Evolutionary conservation across 2,329 filamentous ascomycete genomes (phyloP).

Genomic region (Paecilomyces niveus): DNA sequence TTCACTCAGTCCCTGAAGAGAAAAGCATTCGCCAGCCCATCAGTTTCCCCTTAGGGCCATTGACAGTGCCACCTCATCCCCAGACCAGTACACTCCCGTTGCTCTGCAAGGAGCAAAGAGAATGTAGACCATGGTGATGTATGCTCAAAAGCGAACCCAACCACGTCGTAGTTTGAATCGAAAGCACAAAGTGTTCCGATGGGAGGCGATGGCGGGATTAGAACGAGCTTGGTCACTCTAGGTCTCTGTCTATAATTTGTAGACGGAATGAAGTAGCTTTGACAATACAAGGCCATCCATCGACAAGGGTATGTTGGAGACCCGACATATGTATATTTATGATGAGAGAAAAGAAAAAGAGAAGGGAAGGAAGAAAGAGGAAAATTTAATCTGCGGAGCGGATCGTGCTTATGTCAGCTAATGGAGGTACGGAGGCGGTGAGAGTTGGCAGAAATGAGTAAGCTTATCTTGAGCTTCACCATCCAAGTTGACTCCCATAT

Average conservation of each 20-base stretch:
- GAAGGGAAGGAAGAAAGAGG: background rate
- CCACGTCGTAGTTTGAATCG: slow-evolving; percentile 19
- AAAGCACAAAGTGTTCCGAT: slow-evolving; percentile 10
- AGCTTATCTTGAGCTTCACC: background rate
- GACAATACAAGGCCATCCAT: slow-evolving; percentile 17
- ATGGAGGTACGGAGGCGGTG: background rate
- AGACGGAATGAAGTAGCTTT: slow-evolving; percentile 24
- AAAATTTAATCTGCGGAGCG: slow-evolving; percentile 3
- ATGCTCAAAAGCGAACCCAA: slow-evolving; percentile 42
- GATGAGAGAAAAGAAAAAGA: background rate
- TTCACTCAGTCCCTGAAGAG: background rate
- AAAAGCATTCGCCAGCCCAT: background rate
- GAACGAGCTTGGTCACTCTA: slow-evolving; percentile 36
- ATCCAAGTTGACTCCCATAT: background rate
- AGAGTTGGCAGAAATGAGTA: background rate
- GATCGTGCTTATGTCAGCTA: slow-evolving; percentile 6
- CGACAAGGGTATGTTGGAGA: slow-evolving; percentile 42
- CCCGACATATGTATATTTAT: slow-evolving; percentile 15
- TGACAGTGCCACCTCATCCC: background rate
- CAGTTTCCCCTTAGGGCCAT: background rate
- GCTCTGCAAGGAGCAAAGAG: background rate
- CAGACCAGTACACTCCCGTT: background rate
- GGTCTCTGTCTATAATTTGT: slow-evolving; percentile 39
- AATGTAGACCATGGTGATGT: slow-evolving; percentile 16
- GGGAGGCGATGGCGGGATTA: slow-evolving; percentile 33